A percentile compares a stretch with the other conserved stretches of the same genome.
phyloP scores from a whole-genome alignment of 805 yeast species.

The Lipomyces sp. region DNA sequence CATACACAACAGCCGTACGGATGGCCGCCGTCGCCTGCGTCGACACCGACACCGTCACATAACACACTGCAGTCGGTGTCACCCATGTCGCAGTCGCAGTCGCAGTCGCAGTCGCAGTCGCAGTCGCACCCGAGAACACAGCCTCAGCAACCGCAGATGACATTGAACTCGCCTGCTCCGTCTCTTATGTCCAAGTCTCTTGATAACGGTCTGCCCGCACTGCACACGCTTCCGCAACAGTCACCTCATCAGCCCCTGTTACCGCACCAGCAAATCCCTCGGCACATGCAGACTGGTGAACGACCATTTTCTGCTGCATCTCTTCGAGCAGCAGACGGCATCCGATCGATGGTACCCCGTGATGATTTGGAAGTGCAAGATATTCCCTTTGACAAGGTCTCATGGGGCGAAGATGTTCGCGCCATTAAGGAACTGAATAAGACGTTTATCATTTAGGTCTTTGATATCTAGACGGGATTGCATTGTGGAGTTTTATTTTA shows the following conservation, averaged over 20 bases:
- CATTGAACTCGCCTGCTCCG: neutral
- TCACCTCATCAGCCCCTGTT: constrained; percentile 15
- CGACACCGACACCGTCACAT: constrained; percentile 47
- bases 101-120: constrained; percentile 1
- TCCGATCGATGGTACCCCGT: constrained; percentile 1
- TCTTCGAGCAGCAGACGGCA: constrained; percentile 48
- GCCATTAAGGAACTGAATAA: constrained; percentile 43
- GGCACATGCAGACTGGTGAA: constrained; percentile 16
- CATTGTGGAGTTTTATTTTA: neutral
- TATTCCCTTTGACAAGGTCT: constrained; percentile 40
- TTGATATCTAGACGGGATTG: constrained; percentile 4
- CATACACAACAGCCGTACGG: constrained; percentile 16
- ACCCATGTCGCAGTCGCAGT: constrained; percentile 17
- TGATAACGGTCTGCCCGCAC: constrained; percentile 5
- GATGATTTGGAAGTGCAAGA: constrained; percentile 35
- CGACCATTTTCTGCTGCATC: constrained; percentile 29
- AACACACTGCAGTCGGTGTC: constrained; percentile 18
- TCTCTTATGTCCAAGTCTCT: constrained; percentile 11
- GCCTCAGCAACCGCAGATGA: neutral
- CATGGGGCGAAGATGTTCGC: constrained; percentile 44
- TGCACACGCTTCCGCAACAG: constrained; percentile 11
- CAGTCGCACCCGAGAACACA: constrained; percentile 5
- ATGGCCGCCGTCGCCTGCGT: constrained; percentile 58
- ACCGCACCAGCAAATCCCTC: constrained; percentile 23
- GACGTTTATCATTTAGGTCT: constrained; percentile 31